Base-by-base conservation (phyloP, 495 filamentous ascomycete genomes). In the Arthonia radiata region DNA sequence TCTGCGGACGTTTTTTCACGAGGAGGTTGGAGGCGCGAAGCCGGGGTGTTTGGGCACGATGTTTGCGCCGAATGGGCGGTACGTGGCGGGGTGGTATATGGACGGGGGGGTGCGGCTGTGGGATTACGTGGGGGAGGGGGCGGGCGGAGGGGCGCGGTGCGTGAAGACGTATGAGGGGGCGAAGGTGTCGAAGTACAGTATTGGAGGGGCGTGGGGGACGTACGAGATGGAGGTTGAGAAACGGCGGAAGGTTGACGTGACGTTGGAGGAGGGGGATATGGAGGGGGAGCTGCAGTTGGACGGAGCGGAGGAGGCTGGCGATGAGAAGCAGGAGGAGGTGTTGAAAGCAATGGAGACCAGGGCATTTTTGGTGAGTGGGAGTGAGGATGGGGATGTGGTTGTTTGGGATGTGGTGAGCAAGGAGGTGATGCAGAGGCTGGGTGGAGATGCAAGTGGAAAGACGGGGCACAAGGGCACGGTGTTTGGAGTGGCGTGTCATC, bases 131-230 rank as follows among this genome's bases (percentile, higher is more conserved):
- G n/a, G n/a, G n/a, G 66, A 77, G 15, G 80, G 82, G 2, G n/a
- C n/a, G n/a, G n/a, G n/a, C n/a, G n/a, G n/a, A n/a, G n/a, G n/a
- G n/a, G n/a, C n/a, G n/a, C 57, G 67, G 23, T 79, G 78, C 37
- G 68, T 91, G 33, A 97, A 94, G 58, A 97, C 86, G 13, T 97
- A 93, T 56, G 78, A 91, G 48, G 86, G 89, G 5, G 89, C 94
- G 45, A 50, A 56, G 28, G 94, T 93, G 44, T 56, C 62, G 36
- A 75, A 71, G 28, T 92, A 70, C 51, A 80, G 77, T 32, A 54
- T 94, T 15, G 62, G 62, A 14, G 79, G 82, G 4, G 64, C 67
- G 14, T 93, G 92, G 49, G 80, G 77, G 15, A 43, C 58, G 10
- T 67, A 80, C 30, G 41, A 39, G 15, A 29, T 17, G 12, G 13